Base-by-base conservation (phyloP, 805 yeast species). In the Nakazawaea ambrosiae region DNA sequence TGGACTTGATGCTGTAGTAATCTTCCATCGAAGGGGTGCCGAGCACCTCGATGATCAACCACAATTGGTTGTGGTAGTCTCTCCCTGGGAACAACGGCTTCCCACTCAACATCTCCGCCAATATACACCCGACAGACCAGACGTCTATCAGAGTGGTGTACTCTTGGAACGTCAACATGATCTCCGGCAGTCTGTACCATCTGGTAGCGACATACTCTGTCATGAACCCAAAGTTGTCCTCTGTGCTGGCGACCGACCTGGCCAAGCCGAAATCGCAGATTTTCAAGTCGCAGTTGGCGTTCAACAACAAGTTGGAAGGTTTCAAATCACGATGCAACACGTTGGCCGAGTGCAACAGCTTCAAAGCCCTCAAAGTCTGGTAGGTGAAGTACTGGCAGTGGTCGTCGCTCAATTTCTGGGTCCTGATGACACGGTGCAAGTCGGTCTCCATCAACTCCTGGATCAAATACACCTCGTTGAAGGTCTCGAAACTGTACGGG, bases 111-210 rank as follows among this genome's bases (percentile, higher is more conserved):
- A 90, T 73, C 55, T 90, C 97, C 0, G 96, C 97, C 39, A 90
- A 65, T 27, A 90, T 90, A 60, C 97, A 90, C 4, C 97, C 97
- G 17, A 88, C 95, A 2, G 95, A 82, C 97, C 97, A 90, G 23
- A 90, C 78, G 60, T 90, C 97, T 52, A 90, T 90, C 25, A 96
- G 96, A 27, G 90, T 84, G 19, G 96, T 84, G 62, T 90, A 90
- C 51, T 83, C 86, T 45, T 88, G 90, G 50, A 89, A 87, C 11
- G 96, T 87, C 34, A 90, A 70, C 97, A 90, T 90, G 55, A 90
- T 88, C 51, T 90, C 97, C 0, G 97, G 97, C 1, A 97, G 97
- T 40, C 97, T 69, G 59, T 90, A 90, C 97, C 97, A 90, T 47
- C 97, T 68, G 3, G 97, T 90, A 8, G 97, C 97, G 31, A 90